Evolutionary conservation across 371 early-diverging fungal genomes (phyloP).

Genomic region (Zopfochytrium polystomum): DNA sequence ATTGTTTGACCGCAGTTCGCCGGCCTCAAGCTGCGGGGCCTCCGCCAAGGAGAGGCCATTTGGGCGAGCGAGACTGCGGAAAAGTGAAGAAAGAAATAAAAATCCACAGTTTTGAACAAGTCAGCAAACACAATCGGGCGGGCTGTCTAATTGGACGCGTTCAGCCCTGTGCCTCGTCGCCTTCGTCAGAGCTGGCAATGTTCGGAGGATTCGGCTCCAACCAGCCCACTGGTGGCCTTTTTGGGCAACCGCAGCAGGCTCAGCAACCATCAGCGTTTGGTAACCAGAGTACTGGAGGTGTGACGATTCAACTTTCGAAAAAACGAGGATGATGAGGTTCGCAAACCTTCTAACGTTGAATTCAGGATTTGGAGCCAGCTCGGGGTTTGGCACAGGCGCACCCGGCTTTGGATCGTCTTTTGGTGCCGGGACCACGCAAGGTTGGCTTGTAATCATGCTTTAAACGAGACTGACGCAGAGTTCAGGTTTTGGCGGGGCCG

Average conservation of each 20-base stretch:
- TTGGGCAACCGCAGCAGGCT: constrained; percentile 30
- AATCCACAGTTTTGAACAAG: no score
- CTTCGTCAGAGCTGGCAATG: no score
- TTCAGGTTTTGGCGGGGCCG: background rate
- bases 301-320: background rate
- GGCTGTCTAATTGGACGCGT: no score
- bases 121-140: no score
- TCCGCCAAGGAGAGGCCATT: background rate
- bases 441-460: no score
- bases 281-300: no score
- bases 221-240: constrained; percentile 3
- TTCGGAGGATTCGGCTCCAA: constrained; percentile 17
- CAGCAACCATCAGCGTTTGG: constrained; percentile 19
- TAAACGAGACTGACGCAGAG: no score
- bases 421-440: constrained; percentile 4
- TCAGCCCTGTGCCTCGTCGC: no score
- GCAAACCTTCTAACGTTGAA: background rate
- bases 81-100: no score
- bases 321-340: background rate
- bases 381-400: no score
- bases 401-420: background rate
- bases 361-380: no score
- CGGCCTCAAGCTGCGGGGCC: background rate
- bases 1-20: background rate
- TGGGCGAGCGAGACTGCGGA: background rate